Evolutionary conservation across 305 asterid species (phyloP).

Genomic region (Fraxinus baroniana): DNA sequence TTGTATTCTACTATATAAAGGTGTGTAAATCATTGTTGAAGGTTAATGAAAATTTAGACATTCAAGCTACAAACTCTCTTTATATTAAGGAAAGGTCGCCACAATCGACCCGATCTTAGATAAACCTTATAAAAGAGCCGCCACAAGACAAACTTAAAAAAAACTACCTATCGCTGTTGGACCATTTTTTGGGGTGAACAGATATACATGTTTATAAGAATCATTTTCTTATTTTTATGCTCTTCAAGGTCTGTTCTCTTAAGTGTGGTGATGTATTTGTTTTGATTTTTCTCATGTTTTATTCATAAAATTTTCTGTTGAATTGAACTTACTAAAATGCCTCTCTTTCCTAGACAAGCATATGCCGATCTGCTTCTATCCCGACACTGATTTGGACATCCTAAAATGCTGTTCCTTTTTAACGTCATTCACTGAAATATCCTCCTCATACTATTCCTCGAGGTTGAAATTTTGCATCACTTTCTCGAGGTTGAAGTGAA

Average conservation of each 20-base stretch:
- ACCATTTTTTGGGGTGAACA: neutral
- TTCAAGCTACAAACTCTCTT: too few relatives aligned
- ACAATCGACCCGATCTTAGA: too few relatives aligned
- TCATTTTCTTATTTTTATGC: neutral
- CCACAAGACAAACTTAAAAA: too few relatives aligned
- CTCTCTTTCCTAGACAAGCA: neutral
- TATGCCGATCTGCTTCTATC: neutral
- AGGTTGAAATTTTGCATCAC: neutral
- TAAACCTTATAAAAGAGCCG: too few relatives aligned
- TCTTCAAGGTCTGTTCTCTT: slow-evolving; percentile 5
- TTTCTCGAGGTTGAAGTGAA: neutral
- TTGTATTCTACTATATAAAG: too few relatives aligned
- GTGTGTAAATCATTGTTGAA: too few relatives aligned
- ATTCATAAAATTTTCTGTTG: neutral
- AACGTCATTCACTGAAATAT: neutral
- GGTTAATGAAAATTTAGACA: too few relatives aligned
- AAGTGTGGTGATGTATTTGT: neutral
- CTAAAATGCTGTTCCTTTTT: neutral
- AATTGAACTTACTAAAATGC: neutral
- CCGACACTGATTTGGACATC: neutral
- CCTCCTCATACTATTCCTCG: neutral
- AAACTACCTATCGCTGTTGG: neutral
- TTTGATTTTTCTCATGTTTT: neutral
- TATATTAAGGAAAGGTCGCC: too few relatives aligned
- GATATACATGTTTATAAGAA: neutral